These are phyloP conservation scores for Stemphylium lycopersici DNA, from an alignment of 2,329 filamentous ascomycete species.

Conservation along the genomic window DNA sequence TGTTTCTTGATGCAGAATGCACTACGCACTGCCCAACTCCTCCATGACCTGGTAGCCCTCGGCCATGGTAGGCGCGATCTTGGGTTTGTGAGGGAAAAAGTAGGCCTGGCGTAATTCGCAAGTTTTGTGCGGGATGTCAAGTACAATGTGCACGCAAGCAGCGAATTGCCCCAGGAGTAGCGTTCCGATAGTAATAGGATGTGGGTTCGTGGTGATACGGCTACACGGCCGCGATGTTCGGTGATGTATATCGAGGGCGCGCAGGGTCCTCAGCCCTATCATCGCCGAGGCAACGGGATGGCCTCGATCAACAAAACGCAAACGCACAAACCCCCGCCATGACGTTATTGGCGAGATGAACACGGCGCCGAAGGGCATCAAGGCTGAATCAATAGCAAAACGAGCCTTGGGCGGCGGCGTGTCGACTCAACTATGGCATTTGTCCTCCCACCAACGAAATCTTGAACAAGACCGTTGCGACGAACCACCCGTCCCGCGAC, in stretches of 20 bases:
- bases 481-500: constrained; percentile 10
- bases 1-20: neutral
- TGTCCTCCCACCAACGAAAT: no score
- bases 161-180: constrained; percentile 29
- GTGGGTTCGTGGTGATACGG: constrained; percentile 17
- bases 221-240: constrained; percentile 5
- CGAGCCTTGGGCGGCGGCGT: neutral
- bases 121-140: constrained; percentile 12
- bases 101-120: constrained; percentile 17
- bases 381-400: constrained; percentile 1
- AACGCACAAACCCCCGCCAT: constrained; percentile 25
- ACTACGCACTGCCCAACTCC: constrained; percentile 83
- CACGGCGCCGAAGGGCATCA: constrained; percentile 9
- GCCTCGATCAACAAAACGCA: constrained; percentile 27
- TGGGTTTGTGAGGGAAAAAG: constrained; percentile 26
- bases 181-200: constrained; percentile 39
- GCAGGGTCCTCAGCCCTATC: constrained; percentile 20
- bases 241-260: constrained; percentile 25
- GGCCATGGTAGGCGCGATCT: constrained; percentile 63
- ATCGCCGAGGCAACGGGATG: constrained; percentile 37
- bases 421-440: neutral
- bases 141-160: constrained; percentile 32
- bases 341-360: constrained; percentile 15
- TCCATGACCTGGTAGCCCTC: constrained; percentile 93
- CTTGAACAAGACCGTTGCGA: no score